Conservation (phyloP, 352 stramenopile species). For the Globisporangium uncinulatum region DNA sequence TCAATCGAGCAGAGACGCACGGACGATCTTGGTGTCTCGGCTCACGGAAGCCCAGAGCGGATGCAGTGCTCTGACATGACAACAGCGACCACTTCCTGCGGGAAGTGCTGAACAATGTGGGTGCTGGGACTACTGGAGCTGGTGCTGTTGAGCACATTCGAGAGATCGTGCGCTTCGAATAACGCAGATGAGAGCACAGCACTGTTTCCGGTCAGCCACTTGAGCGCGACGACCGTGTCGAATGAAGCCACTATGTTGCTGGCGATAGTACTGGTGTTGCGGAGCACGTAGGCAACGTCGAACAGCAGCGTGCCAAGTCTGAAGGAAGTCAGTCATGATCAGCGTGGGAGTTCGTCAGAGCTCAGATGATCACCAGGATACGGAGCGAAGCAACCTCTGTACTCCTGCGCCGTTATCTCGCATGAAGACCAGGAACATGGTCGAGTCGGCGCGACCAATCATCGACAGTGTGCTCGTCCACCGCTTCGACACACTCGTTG, state of each 20-base stretch:
- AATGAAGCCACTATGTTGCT: not conserved
- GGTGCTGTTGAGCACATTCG: not conserved
- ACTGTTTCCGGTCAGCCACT: conserved; percentile 4
- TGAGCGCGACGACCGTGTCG: conserved; percentile 2
- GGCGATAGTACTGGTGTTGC: not conserved
- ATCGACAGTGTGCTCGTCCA: not conserved
- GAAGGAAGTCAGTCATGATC: not conserved
- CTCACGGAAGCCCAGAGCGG: not conserved
- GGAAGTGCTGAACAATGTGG: not conserved
- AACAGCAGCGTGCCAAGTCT: not conserved
- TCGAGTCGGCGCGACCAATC: not conserved
- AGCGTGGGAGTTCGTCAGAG: not conserved
- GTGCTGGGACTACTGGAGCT: not conserved
- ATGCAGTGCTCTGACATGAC: not conserved
- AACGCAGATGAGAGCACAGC: not conserved
- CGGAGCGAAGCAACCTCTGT: not conserved
- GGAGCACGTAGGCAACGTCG: not conserved
- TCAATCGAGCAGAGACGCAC: not conserved
- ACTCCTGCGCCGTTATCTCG: not conserved
- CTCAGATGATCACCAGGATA: too few relatives aligned
- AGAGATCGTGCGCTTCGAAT: not conserved
- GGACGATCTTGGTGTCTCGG: not conserved
- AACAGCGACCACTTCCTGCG: not conserved
- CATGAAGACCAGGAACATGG: conserved; percentile 1
- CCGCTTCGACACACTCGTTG: not conserved